Conservation (phyloP, 768 basidiomycete genomes). For the Mycena vulgaris region DNA sequence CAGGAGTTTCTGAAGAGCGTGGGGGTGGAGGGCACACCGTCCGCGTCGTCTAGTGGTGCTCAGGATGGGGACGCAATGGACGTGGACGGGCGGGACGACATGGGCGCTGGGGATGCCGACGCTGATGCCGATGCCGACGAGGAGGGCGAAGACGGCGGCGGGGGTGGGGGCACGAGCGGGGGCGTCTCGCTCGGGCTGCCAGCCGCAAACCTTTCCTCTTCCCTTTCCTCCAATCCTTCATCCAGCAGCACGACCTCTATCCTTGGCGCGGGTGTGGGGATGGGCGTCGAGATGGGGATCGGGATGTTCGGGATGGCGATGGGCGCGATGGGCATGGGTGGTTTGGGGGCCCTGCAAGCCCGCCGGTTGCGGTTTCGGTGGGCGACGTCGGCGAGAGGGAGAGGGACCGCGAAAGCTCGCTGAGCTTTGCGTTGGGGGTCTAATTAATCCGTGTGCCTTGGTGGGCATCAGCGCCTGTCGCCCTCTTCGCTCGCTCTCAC, state of each 20-base stretch:
- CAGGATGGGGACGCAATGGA: conserved; percentile 29
- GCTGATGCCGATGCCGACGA: conserved; percentile 2
- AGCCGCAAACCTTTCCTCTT: neutral
- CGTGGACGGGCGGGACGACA: conserved; percentile 4
- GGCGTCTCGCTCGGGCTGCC: conserved; percentile 35
- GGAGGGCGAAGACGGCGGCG: conserved; percentile 14
- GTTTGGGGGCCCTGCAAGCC: conserved; percentile 22
- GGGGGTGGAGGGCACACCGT: conserved; percentile 25
- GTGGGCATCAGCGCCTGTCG: too few relatives aligned
- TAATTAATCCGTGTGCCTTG: neutral
- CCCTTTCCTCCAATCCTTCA: neutral
- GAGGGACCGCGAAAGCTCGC: conserved; percentile 35
- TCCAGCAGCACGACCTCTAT: conserved; percentile 10
- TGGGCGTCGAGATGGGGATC: conserved; percentile 37
- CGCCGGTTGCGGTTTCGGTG: conserved; percentile 9
- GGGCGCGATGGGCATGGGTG: conserved; percentile 34
- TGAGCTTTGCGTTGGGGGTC: conserved; percentile 39
- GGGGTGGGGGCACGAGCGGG: conserved; percentile 34
- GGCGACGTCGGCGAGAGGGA: conserved; percentile 27
- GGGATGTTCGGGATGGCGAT: conserved; percentile 39
- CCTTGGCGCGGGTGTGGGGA: conserved; percentile 24
- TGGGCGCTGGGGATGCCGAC: neutral
- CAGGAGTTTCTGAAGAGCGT: conserved; percentile 41
- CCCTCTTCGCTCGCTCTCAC: neutral
- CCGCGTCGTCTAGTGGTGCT: neutral